Evolutionary conservation across 176 grass and related monocot species (phyloP).

Genomic region (Luzula sylvatica): DNA sequence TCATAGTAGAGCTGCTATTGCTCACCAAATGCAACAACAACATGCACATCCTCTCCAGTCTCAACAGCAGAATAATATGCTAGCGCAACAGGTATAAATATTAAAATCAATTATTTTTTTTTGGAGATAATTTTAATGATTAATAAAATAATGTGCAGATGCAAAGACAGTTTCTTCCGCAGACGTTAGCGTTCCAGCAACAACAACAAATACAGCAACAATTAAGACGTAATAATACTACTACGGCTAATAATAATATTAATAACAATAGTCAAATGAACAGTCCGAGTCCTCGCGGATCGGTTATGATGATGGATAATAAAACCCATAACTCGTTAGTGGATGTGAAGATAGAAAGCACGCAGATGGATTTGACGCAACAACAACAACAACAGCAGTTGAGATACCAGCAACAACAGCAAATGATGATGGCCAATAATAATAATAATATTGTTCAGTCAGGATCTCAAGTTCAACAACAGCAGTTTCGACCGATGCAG

Average conservation of each 20-base stretch:
- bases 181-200: slow-evolving; percentile 51
- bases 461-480: slow-evolving; percentile 37
- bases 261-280: slow-evolving; percentile 33
- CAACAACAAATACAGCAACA: slow-evolving; percentile 44
- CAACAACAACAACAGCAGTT: slow-evolving; percentile 34
- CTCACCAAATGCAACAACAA: slow-evolving; percentile 59
- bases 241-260: neutral
- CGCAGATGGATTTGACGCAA: slow-evolving; percentile 40
- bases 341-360: slow-evolving; percentile 70
- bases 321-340: slow-evolving; percentile 39
- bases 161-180: slow-evolving; percentile 52
- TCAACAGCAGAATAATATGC: slow-evolving; percentile 58
- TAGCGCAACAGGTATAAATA: slow-evolving; percentile 48
- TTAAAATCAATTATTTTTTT: no score
- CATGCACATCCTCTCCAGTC: slow-evolving; percentile 43
- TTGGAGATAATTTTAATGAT: neutral
- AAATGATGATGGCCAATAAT: slow-evolving; percentile 16
- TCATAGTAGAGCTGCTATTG: slow-evolving; percentile 25
- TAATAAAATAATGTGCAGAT: slow-evolving; percentile 7
- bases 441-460: slow-evolving; percentile 33
- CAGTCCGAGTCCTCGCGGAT: slow-evolving; percentile 52
- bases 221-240: slow-evolving; percentile 31
- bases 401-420: slow-evolving; percentile 34
- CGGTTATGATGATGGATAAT: slow-evolving; percentile 57
- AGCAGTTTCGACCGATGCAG: slow-evolving; percentile 63